Base-by-base conservation (phyloP, 2,329 filamentous ascomycete species). In the Elsinoe australis region DNA sequence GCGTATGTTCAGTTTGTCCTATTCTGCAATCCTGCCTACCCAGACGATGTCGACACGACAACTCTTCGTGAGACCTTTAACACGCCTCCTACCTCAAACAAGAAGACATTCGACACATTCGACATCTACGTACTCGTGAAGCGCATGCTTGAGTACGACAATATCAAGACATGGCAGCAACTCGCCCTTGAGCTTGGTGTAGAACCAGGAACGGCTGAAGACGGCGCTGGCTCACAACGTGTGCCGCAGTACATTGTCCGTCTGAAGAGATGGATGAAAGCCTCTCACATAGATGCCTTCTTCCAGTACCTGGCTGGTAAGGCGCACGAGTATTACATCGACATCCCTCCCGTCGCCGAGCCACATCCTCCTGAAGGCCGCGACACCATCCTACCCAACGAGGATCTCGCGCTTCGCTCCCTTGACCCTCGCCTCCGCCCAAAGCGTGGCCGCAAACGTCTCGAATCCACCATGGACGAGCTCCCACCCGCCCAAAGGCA, bases 201-300 rank as follows among this genome's bases (percentile, higher is more conserved):
- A 12, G 86, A 94, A 59, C 83, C 84, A 2, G 87, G 88, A 2
- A 83, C 87, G 51, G 72, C 80, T 18, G 80, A 84, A 51, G 92
- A 90, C 63, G 85, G 87, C 19, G 85, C 94, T 67, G 62, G 63
- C 41, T 82, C 85, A 1, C 90, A 95, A 62, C 95, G 95, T 64
- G 84, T 95, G 50, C 87, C 94, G 63, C 89, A 95, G 64, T 95
- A 95, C 70, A 87, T 87, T 34, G 89, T 95, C 38, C 78, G 89
- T 51, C 70, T 95, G 50, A 95, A 95, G 79, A 82, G 90, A 61
- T 95, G 89, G 89, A 92, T 95, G 86, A 87, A 87, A 62, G 89
- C 88, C 4, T 90, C 94, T 84, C 89, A 95, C 63, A 80, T 95
- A 46, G 87, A 94, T 71, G 85, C 87, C 8, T 95, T 95, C 63